Evolutionary conservation across 768 basidiomycete genomes (phyloP), one percentile per base, ranked within the genome.

Genomic region (Dioszegia aurantiaca): DNA sequence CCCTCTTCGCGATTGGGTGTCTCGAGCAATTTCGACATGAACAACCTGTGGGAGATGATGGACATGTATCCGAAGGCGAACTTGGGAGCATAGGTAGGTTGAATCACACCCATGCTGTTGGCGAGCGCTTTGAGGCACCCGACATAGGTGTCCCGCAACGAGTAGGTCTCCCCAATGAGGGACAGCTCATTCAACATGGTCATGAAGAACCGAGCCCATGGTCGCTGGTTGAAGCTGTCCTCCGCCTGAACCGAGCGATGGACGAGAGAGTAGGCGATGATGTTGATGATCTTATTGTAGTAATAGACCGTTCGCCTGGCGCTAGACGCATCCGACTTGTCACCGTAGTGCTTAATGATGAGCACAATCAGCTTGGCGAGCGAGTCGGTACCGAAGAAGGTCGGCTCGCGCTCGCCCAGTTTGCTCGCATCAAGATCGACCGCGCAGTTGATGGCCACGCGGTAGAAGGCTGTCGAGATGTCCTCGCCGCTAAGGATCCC

Each of bases 61-160:
- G 87, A 88, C 82, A 97, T 86, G 94, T 94, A 99, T 16, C 92
- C 94, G 78, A 98, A 99, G 1, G 93, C 88, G 77, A 99, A 99
- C 9, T 92, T 90, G 17, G 95, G 95, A 80, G 97, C 98, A 78
- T 90, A 91, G 4, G 87, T 87, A 8, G 95, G 95, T 73, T 98
- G 94, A 58, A 95, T 80, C 42, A 93, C 95, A 74, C 91, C 94
- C 76, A 97, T 86, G 2, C 90, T 90, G 73, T 97, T 93, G 73
- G 92, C 88, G 64, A 97, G 87, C 2, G 89, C 87, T 57, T 90
- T 82, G 65, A 99, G 56, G 56, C 77, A 78, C 30, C 77, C 77
- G 33, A 90, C 89, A 77, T 98, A 98, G 0, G 90, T 90, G 2
- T 87, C 81, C 2, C 90, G 91, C 9, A 98, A 82, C 69, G 86